Conservation (phyloP, 2,329 filamentous ascomycete genomes). For the Acrocalymma vagum region DNA sequence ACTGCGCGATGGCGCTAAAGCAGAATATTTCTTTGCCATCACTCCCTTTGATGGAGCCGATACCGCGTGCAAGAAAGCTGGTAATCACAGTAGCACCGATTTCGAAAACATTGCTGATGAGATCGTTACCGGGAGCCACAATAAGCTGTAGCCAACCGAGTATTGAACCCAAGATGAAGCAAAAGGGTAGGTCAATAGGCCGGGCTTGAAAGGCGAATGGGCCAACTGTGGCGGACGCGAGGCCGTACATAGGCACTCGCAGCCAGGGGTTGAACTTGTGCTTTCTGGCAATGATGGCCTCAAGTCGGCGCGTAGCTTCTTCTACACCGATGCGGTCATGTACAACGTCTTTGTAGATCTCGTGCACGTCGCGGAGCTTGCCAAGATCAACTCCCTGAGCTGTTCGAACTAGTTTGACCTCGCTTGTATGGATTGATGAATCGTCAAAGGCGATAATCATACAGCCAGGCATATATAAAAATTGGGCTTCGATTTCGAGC, state of each 20-base stretch:
- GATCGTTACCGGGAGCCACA: conserved; percentile 75
- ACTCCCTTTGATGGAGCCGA: conserved; percentile 54
- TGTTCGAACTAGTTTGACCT: conserved; percentile 77
- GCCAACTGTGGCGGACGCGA: conserved; percentile 78
- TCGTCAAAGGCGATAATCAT: conserved; percentile 96
- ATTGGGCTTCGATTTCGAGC: conserved; percentile 87
- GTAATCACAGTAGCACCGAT: conserved; percentile 59
- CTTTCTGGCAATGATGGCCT: conserved; percentile 67
- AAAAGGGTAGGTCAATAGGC: conserved; percentile 79
- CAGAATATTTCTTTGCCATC: conserved; percentile 56
- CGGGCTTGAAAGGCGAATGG: conserved; percentile 83
- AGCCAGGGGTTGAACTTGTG: conserved; percentile 61
- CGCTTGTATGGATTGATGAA: conserved; percentile 75
- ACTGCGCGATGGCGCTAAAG: conserved; percentile 60
- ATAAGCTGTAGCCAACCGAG: conserved; percentile 79
- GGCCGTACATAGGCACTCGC: conserved; percentile 73
- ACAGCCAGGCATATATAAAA: conserved; percentile 87
- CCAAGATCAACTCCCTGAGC: conserved; percentile 76
- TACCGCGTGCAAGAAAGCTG: conserved; percentile 58
- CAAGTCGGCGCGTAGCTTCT: conserved; percentile 70
- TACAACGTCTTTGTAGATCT: conserved; percentile 83
- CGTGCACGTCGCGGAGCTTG: conserved; percentile 76
- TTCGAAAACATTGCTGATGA: conserved; percentile 67
- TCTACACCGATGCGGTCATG: conserved; percentile 78
- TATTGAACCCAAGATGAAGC: conserved; percentile 77